Percentiles rank a stretch among this genome's conserved stretches.
Evolutionary conservation across 202 grass and related monocot species (phyloP).

Genomic region (Elaeis oleifera): DNA sequence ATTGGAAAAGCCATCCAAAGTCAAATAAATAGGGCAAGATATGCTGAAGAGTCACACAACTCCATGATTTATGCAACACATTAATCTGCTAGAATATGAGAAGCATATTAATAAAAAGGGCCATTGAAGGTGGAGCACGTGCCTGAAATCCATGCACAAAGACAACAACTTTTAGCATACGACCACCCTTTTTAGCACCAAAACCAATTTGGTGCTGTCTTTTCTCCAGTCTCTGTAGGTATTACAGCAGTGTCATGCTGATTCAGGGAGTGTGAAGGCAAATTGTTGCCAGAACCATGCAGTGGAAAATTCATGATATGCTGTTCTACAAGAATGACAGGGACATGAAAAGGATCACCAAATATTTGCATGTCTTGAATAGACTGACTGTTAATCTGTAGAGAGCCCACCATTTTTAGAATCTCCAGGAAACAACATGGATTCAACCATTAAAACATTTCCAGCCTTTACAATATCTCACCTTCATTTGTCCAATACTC

Average conservation of each 20-base stretch:
- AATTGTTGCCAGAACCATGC: slow-evolving; percentile 44
- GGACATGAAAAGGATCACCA: slow-evolving; percentile 71
- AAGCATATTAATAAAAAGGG: neutral
- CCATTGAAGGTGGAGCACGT: slow-evolving; percentile 4
- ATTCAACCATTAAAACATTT: neutral
- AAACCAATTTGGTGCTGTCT: slow-evolving; percentile 18
- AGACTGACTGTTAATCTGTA: slow-evolving; percentile 60
- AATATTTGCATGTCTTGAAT: slow-evolving; percentile 95
- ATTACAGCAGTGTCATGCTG: slow-evolving; percentile 24
- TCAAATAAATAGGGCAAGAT: neutral
- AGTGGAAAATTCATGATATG: slow-evolving; percentile 66
- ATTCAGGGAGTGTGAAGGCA: slow-evolving; percentile 27
- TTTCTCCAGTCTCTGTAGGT: slow-evolving; percentile 30
- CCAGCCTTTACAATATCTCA: slow-evolving; percentile 16
- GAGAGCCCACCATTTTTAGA: neutral
- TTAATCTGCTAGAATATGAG: neutral
- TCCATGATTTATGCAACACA: slow-evolving; percentile 1
- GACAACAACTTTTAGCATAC: slow-evolving; percentile 56
- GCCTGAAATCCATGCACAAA: slow-evolving; percentile 99
- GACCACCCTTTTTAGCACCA: slow-evolving; percentile 36
- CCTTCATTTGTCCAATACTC: slow-evolving; percentile 91
- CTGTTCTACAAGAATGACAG: slow-evolving; percentile 85
- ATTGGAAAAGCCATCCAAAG: no score
- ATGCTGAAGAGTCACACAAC: neutral
- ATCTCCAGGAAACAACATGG: neutral